Evolutionary conservation across 2,329 filamentous ascomycete genomes (phyloP).

Genomic region (Talaromyces islandicus): DNA sequence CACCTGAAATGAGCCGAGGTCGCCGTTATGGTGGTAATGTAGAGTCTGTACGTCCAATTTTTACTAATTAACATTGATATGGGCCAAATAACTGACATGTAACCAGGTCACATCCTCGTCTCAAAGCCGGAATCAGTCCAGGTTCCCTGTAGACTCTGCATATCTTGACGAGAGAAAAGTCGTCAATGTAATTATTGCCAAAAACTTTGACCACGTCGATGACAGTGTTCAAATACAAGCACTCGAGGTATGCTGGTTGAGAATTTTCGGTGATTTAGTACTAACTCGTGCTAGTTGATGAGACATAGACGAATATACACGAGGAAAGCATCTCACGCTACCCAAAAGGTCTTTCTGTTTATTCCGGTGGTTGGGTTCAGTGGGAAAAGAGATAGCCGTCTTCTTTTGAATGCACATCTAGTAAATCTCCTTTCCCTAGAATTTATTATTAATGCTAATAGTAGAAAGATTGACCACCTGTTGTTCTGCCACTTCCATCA

Average conservation of each 20-base stretch:
- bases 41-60: not conserved
- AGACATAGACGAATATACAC: conserved; percentile 73
- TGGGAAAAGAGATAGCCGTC: conserved; percentile 21
- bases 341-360: conserved; percentile 74
- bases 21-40: not conserved
- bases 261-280: not conserved
- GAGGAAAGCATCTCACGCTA: conserved; percentile 64
- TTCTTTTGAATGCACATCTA: conserved; percentile 35
- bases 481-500: conserved; percentile 84
- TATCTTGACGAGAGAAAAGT: conserved; percentile 52
- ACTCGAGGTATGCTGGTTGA: conserved; percentile 44
- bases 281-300: conserved; percentile 59
- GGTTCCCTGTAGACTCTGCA: conserved; percentile 20
- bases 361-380: conserved; percentile 58
- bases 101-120: not conserved
- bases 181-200: conserved; percentile 76
- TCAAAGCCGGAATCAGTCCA: conserved; percentile 14
- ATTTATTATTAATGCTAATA: conserved; percentile 9
- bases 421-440: conserved; percentile 18
- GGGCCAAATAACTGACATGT: not conserved
- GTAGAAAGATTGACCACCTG: conserved; percentile 65
- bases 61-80: not conserved
- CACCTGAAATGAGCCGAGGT: conserved; percentile 20
- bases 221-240: conserved; percentile 76
- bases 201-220: conserved; percentile 69